Percentiles rank a stretch among this genome's conserved stretches.
Conservation (phyloP, 129 eudicot genomes). For the Mikania micrantha region DNA sequence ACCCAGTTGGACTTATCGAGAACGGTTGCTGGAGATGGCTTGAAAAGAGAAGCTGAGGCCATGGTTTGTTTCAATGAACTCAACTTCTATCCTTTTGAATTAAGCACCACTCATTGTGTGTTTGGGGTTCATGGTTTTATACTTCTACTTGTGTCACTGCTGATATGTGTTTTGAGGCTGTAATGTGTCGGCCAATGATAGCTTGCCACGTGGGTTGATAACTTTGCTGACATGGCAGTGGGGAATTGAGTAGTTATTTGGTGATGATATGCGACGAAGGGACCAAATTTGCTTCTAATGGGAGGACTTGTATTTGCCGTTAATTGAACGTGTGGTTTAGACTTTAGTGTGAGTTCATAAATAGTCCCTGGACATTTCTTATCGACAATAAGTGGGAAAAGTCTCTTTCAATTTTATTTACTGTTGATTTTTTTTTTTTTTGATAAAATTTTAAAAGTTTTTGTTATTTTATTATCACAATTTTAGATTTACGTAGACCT, state of each 20-base stretch:
- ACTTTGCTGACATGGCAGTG: slow-evolving; percentile 47
- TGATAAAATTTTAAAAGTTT: no score
- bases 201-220: slow-evolving; percentile 51
- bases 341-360: neutral
- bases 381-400: no score
- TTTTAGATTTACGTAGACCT: no score
- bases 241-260: neutral
- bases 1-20: slow-evolving; percentile 75
- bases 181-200: slow-evolving; percentile 34
- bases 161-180: slow-evolving; percentile 66
- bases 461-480: no score
- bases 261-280: slow-evolving; percentile 32
- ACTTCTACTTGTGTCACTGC: slow-evolving; percentile 18
- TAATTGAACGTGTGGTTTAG: neutral
- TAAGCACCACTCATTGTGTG: slow-evolving; percentile 36
- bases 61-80: slow-evolving; percentile 20
- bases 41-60: slow-evolving; percentile 82
- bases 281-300: slow-evolving; percentile 8
- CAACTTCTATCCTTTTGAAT: slow-evolving; percentile 23
- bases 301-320: slow-evolving; percentile 18
- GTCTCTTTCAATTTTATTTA: no score
- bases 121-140: slow-evolving; percentile 24
- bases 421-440: no score
- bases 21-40: slow-evolving; percentile 49
- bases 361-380: slow-evolving; percentile 15